phyloP scores from a whole-genome alignment of 208 protist genomes.

The Herpetomonas muscarum region DNA sequence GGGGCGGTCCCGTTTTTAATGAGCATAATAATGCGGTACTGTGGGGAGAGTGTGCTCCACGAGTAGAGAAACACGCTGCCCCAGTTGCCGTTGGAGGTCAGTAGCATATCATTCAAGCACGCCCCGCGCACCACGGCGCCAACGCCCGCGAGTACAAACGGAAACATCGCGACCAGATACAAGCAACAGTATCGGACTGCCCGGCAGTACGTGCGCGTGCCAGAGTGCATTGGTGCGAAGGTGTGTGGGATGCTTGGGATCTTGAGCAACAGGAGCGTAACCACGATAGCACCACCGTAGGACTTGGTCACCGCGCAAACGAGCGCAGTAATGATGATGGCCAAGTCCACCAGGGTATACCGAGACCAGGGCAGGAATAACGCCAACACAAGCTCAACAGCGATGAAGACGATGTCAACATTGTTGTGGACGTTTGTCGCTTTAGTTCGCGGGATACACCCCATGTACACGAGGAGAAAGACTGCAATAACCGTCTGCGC shows the following conservation, averaged over 20 bases:
- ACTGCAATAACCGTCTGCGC: slow-evolving; percentile 41
- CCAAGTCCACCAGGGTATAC: slow-evolving; percentile 42
- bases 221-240: slow-evolving; percentile 43
- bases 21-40: slow-evolving; percentile 22
- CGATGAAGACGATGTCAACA: slow-evolving; percentile 48
- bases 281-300: slow-evolving; percentile 43
- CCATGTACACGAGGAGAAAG: slow-evolving; percentile 67
- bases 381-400: slow-evolving; percentile 33
- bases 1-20: neutral
- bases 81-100: slow-evolving; percentile 48
- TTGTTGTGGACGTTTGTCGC: slow-evolving; percentile 26
- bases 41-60: slow-evolving; percentile 49
- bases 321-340: slow-evolving; percentile 38
- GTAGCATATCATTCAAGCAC: slow-evolving; percentile 21
- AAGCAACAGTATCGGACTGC: slow-evolving; percentile 37
- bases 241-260: slow-evolving; percentile 45
- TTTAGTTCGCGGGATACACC: slow-evolving; percentile 23
- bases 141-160: slow-evolving; percentile 50
- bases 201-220: slow-evolving; percentile 68
- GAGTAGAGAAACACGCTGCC: slow-evolving; percentile 45
- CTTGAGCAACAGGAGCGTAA: slow-evolving; percentile 59
- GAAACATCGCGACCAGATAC: slow-evolving; percentile 49
- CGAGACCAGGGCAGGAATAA: slow-evolving; percentile 27
- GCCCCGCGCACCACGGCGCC: slow-evolving; percentile 44
- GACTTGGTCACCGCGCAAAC: slow-evolving; percentile 26